phyloP scores from a whole-genome alignment of 768 basidiomycete genomes.

The Suillus subalutaceus region DNA sequence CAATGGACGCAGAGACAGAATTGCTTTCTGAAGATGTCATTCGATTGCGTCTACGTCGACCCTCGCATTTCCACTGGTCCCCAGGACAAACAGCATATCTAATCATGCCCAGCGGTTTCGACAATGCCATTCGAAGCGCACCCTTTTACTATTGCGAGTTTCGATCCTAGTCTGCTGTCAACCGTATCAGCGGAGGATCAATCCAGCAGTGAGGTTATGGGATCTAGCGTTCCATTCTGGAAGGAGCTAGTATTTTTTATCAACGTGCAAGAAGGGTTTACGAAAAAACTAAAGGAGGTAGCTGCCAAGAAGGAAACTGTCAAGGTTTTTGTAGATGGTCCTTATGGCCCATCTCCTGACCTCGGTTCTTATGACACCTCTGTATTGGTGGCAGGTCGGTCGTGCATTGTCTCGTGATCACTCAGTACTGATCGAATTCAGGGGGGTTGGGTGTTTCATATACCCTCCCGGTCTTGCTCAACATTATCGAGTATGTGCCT shows the following conservation, averaged over 20 bases:
- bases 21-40: slow-evolving; percentile 49
- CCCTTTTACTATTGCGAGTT: slow-evolving; percentile 63
- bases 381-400: slow-evolving; percentile 52
- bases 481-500: slow-evolving; percentile 42
- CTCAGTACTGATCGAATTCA: slow-evolving; percentile 16
- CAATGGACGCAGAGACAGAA: slow-evolving; percentile 43
- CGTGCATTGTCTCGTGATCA: neutral
- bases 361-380: slow-evolving; percentile 46
- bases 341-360: slow-evolving; percentile 51
- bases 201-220: neutral
- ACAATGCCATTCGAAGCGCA: slow-evolving; percentile 53
- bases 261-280: slow-evolving; percentile 62
- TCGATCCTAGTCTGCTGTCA: slow-evolving; percentile 30
- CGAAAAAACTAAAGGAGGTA: slow-evolving; percentile 44
- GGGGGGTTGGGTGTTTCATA: slow-evolving; percentile 56
- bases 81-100: slow-evolving; percentile 61
- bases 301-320: slow-evolving; percentile 36
- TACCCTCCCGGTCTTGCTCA: slow-evolving; percentile 47
- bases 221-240: slow-evolving; percentile 16
- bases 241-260: slow-evolving; percentile 61
- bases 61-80: slow-evolving; percentile 50
- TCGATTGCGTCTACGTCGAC: slow-evolving; percentile 47
- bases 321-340: slow-evolving; percentile 60
- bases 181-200: neutral
- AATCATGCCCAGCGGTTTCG: slow-evolving; percentile 50